phyloP scores from a whole-genome alignment of 1,139 yeast genomes.

The Hyphopichia khmerensis region DNA sequence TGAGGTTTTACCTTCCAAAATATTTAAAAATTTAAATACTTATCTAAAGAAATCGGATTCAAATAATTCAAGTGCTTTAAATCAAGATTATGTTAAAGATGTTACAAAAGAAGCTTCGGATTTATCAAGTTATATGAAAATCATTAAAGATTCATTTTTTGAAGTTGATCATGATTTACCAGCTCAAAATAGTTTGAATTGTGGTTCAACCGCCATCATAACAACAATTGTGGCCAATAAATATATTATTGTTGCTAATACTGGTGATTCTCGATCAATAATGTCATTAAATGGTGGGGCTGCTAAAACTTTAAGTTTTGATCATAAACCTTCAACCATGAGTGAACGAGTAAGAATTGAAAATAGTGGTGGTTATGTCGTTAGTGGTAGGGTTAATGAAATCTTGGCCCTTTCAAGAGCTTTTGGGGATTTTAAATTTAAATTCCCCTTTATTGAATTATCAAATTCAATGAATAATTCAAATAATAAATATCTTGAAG shows the following conservation, averaged over 20 bases:
- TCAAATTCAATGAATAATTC: slow-evolving; percentile 16
- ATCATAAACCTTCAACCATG: slow-evolving; percentile 73
- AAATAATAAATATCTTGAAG: slow-evolving; percentile 25
- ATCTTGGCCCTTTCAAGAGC: slow-evolving; percentile 73
- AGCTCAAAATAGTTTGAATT: slow-evolving; percentile 38
- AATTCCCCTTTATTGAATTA: slow-evolving; percentile 40
- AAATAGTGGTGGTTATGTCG: slow-evolving; percentile 71
- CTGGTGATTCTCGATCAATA: slow-evolving; percentile 75
- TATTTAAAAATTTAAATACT: slow-evolving; percentile 28
- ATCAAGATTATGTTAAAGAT: background rate
- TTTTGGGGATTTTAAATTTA: slow-evolving; percentile 74
- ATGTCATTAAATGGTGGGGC: slow-evolving; percentile 49
- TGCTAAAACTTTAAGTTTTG: slow-evolving; percentile 65
- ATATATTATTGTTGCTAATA: slow-evolving; percentile 59
- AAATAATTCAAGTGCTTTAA: background rate
- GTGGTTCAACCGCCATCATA: slow-evolving; percentile 72
- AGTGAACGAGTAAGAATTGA: slow-evolving; percentile 76
- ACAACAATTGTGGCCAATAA: slow-evolving; percentile 49
- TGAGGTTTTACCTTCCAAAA: slow-evolving; percentile 35
- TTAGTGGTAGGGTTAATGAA: slow-evolving; percentile 69
- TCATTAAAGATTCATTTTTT: slow-evolving; percentile 56
- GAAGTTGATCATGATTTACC: slow-evolving; percentile 56
- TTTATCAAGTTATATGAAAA: slow-evolving; percentile 17
- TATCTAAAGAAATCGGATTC: slow-evolving; percentile 5
- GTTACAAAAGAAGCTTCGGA: background rate